Conservation (phyloP, 441 rosid species). For the Mallotus repandus region DNA sequence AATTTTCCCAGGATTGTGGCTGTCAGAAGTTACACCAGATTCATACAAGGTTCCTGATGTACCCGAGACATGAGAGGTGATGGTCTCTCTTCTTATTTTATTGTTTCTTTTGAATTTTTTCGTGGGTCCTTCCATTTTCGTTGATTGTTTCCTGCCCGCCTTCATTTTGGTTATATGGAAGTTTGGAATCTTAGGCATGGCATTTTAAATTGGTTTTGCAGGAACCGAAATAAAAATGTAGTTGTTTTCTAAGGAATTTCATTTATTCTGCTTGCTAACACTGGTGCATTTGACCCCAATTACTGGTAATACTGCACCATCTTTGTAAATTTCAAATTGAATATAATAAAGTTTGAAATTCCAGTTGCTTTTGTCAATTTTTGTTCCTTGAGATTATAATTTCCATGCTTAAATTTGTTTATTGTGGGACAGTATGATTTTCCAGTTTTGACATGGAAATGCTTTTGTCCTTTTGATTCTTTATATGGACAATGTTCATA, state of each 20-base stretch:
- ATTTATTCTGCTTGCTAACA: slow-evolving; percentile 10
- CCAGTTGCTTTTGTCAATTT: neutral
- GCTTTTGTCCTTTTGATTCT: neutral
- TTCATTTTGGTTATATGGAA: too few species aligned
- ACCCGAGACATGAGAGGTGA: slow-evolving; percentile 46
- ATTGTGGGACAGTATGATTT: neutral
- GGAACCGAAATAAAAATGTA: slow-evolving; percentile 9
- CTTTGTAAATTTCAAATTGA: slow-evolving; percentile 28
- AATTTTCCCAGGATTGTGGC: slow-evolving; percentile 60
- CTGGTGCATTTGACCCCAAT: slow-evolving; percentile 23
- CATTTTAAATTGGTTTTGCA: slow-evolving; percentile 18
- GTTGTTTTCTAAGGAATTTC: slow-evolving; percentile 13
- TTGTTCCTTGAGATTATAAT: slow-evolving; percentile 2
- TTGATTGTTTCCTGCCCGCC: neutral
- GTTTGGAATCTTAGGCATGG: slow-evolving; percentile 3
- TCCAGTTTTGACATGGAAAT: neutral
- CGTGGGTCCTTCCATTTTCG: neutral
- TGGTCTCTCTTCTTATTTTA: neutral
- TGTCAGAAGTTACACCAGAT: slow-evolving; percentile 50
- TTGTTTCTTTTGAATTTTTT: neutral
- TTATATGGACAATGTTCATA: neutral
- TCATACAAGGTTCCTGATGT: slow-evolving; percentile 51
- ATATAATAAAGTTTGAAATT: slow-evolving; percentile 23
- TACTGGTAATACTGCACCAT: slow-evolving; percentile 27
- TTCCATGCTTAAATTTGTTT: neutral